phyloP scores from a whole-genome alignment of 345 rosid species.

The Brassica rapa region DNA sequence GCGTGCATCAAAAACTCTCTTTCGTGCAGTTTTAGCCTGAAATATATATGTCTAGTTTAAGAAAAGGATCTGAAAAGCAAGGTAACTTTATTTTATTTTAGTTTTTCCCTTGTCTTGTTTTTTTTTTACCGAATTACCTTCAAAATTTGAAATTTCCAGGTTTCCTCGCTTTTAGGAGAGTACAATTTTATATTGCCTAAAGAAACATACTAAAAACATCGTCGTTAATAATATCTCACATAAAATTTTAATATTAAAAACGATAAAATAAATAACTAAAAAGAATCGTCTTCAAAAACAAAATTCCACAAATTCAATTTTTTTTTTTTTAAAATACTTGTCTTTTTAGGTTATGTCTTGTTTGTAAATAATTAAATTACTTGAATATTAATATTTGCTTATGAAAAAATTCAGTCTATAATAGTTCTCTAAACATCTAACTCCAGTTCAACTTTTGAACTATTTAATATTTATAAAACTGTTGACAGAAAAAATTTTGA shows the following conservation, averaged over 20 bases:
- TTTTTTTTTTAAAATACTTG: background rate
- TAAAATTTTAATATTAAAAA: too few species aligned
- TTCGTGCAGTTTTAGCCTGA: constrained; percentile 7
- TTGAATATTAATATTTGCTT: background rate
- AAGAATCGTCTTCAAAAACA: background rate
- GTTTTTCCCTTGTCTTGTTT: background rate
- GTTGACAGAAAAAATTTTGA: background rate
- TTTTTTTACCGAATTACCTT: background rate
- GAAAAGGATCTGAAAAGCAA: constrained; percentile 1
- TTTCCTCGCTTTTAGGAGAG: background rate
- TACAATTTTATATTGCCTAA: background rate
- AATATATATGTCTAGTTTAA: background rate
- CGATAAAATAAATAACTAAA: background rate
- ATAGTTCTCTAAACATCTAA: background rate
- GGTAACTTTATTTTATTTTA: background rate
- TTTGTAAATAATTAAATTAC: background rate
- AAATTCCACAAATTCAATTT: background rate
- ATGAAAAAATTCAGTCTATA: background rate
- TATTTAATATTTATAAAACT: background rate
- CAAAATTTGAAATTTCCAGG: background rate
- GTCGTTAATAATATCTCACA: background rate
- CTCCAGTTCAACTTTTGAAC: background rate
- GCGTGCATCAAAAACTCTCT: constrained; percentile 33
- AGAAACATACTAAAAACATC: background rate
- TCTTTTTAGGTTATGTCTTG: background rate